Percentiles rank a stretch among this genome's conserved stretches.
These are phyloP conservation scores for Annona cherimola DNA, from an alignment of 164 flowering plant genomes.

Conservation along the genomic window DNA sequence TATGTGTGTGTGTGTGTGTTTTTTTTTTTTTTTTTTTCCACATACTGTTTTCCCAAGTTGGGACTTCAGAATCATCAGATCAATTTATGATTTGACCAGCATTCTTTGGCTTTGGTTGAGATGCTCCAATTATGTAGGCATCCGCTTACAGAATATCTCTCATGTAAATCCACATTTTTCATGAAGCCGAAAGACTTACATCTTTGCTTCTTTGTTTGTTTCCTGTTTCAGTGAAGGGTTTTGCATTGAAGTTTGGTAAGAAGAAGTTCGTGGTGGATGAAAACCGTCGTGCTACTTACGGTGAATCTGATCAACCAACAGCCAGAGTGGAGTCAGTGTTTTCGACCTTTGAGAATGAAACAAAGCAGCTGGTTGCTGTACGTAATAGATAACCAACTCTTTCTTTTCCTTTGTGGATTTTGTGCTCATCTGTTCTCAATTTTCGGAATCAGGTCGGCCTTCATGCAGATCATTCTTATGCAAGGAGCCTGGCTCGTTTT, in stretches of 20 bases:
- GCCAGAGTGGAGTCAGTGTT: conserved; percentile 48
- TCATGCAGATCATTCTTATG: conserved; percentile 77
- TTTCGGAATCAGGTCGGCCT: conserved; percentile 72
- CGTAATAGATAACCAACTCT: conserved; percentile 20
- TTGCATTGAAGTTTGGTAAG: conserved; percentile 49
- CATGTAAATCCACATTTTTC: neutral
- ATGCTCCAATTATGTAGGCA: too few species aligned
- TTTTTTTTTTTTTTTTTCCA: too few species aligned
- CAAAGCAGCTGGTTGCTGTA: conserved; percentile 81
- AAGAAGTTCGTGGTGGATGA: conserved; percentile 54
- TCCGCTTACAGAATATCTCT: too few species aligned
- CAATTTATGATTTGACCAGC: too few species aligned
- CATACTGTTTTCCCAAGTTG: too few species aligned
- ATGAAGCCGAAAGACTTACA: neutral
- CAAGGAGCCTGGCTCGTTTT: conserved; percentile 89
- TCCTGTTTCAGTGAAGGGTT: conserved; percentile 50
- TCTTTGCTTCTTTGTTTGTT: conserved; percentile 12
- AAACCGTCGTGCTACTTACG: conserved; percentile 73
- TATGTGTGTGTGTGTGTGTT: too few species aligned
- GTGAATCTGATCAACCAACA: conserved; percentile 37
- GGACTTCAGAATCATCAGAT: too few species aligned
- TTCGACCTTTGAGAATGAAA: conserved; percentile 68
- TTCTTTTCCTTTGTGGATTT: conserved; percentile 2
- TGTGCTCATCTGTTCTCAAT: conserved; percentile 13
- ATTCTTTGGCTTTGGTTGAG: too few species aligned